Conservation (phyloP, 1,139 yeast species). For the Debaryomyces nepalensis region DNA sequence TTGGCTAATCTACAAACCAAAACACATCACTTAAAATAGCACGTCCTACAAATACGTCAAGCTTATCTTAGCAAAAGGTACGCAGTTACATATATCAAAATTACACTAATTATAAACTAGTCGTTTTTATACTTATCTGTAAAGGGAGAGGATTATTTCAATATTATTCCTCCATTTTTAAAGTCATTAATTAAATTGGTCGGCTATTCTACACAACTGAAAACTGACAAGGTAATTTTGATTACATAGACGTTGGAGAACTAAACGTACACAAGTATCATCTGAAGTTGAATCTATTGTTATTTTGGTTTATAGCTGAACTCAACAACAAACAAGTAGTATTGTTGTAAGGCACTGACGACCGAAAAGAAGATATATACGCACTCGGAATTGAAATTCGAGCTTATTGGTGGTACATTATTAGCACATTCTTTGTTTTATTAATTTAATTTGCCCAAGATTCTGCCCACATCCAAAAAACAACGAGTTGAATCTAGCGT, state of each 20-base stretch:
- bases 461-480: slow-evolving; percentile 23
- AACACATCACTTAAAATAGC: background rate
- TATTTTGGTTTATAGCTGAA: no score
- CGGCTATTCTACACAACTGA: no score
- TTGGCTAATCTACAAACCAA: slow-evolving; percentile 4
- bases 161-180: no score
- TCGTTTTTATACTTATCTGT: no score
- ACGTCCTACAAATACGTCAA: background rate
- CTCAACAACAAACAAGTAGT: no score
- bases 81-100: background rate
- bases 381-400: slow-evolving; percentile 4
- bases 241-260: no score
- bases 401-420: background rate
- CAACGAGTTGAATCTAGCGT: slow-evolving; percentile 22
- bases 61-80: background rate
- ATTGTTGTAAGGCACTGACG: slow-evolving; percentile 1
- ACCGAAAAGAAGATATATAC: no score
- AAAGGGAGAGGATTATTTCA: no score
- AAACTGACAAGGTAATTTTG: no score
- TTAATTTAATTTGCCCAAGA: slow-evolving; percentile 19
- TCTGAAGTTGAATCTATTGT: no score
- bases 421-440: background rate
- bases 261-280: no score
- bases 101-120: background rate
- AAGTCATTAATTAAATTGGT: background rate